These are phyloP conservation scores for Lolium multiflorum DNA, from an alignment of 176 grass and related monocot species.

Conservation along the genomic window DNA sequence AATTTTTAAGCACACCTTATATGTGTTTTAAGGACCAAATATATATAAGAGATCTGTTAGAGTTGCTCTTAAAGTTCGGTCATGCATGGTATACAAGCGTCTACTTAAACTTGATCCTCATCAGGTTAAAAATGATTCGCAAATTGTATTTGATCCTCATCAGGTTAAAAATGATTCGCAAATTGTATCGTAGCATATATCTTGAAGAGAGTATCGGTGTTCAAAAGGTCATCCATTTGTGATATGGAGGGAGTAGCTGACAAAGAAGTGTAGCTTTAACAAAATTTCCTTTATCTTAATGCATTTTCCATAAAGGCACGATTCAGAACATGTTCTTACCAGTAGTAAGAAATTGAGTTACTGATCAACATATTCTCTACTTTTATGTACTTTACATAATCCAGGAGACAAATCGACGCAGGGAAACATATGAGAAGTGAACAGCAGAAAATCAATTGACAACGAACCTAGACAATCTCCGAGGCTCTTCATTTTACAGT, in stretches of 20 bases:
- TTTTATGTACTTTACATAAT: not conserved
- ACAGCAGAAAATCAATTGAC: constrained; percentile 1
- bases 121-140: too few species aligned
- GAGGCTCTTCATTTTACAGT: not conserved
- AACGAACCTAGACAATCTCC: constrained; percentile 32
- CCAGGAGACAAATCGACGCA: constrained; percentile 3
- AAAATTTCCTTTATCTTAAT: not conserved
- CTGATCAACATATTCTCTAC: not conserved
- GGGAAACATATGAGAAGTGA: not conserved
- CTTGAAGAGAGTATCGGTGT: too few species aligned
- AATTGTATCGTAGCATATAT: too few species aligned
- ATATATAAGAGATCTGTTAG: too few species aligned
- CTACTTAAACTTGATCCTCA: too few species aligned
- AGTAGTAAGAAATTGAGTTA: constrained; percentile 2
- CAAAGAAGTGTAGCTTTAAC: not conserved
- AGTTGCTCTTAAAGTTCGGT: too few species aligned
- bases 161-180: too few species aligned
- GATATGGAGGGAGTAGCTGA: not conserved
- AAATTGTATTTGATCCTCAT: too few species aligned
- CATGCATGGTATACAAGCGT: too few species aligned
- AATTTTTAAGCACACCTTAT: too few species aligned
- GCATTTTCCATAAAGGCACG: not conserved
- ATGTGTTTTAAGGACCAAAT: too few species aligned
- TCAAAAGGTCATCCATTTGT: too few species aligned
- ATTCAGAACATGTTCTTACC: not conserved